Evolutionary conservation across 495 filamentous ascomycete species (phyloP), one percentile per base, ranked within the genome.

Genomic region (Trichoderma orchidacearum): DNA sequence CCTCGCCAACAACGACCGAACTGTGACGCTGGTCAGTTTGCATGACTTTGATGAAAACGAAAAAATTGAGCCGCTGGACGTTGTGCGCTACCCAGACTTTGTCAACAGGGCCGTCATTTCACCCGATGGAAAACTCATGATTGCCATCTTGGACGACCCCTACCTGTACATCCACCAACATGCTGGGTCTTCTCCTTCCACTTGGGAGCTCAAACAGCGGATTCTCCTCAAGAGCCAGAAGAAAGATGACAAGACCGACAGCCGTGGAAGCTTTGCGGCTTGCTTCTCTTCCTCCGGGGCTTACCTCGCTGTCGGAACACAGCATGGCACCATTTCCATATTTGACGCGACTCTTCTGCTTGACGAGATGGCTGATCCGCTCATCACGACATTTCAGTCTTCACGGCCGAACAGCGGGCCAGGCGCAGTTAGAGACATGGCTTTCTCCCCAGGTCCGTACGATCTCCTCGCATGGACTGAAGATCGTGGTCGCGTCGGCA

Each of bases 401-500:
- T 84, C 85, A 1, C 72, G 83, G 58, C 72, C 81, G 8, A 73
- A 72, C 55, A 67, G 65, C 18, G 80, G 82, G 45, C 77, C 75
- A 18, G 92, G 94, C 56, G 90, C 93, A 45, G 83, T 98, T 53
- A 82, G 93, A 53, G 87, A 89, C 55, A 92, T 98, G 83, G 77
- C 83, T 23, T 98, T 98, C 65, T 85, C 87, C 0, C 90, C 93
- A 2, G 87, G 86, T 18, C 89, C 91, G 9, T 87, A 84, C 80
- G 92, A 98, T 67, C 79, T 98, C 15, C 75, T 98, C 31, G 86
- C 94, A 25, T 96, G 92, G 90, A 82, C 90, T 21, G 93, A 98
- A 70, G 85, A 95, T 59, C 85, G 84, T 58, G 91, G 89, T 8
- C 79, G 86, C 60, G 79, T 92, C 31, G 91, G 90, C 11, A 75